These are phyloP conservation scores for Cercospora zeae-maydis DNA, from an alignment of 2,329 filamentous ascomycete genomes.

Conservation along the genomic window DNA sequence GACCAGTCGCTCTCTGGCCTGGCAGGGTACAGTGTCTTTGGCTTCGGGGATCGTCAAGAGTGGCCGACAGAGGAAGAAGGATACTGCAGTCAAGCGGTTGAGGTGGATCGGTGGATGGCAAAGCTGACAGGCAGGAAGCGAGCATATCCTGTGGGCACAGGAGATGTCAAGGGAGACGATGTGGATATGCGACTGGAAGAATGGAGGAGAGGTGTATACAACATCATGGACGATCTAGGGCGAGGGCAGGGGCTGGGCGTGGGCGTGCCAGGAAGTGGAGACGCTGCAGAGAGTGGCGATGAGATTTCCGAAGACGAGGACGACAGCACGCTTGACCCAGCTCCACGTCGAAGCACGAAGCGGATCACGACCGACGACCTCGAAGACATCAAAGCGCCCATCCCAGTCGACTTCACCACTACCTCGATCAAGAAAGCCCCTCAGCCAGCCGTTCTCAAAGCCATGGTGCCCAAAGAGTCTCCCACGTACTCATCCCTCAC, in stretches of 20 bases:
- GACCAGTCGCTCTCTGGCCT: slow-evolving; percentile 74
- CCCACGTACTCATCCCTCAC: slow-evolving; percentile 86
- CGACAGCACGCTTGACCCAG: slow-evolving; percentile 37
- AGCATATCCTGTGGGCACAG: slow-evolving; percentile 84
- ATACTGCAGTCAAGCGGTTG: slow-evolving; percentile 87
- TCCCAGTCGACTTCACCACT: slow-evolving; percentile 85
- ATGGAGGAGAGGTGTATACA: slow-evolving; percentile 72
- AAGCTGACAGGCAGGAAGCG: slow-evolving; percentile 81
- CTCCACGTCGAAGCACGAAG: slow-evolving; percentile 39
- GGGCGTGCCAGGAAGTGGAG: slow-evolving; percentile 75
- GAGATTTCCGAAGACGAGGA: slow-evolving; percentile 59
- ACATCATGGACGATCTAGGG: slow-evolving; percentile 61
- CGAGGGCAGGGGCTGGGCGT: slow-evolving; percentile 55
- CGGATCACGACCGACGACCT: slow-evolving; percentile 62
- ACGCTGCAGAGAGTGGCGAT: slow-evolving; percentile 78
- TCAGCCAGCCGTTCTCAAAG: slow-evolving; percentile 58
- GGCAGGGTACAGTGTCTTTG: slow-evolving; percentile 88
- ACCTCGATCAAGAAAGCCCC: slow-evolving; percentile 53
- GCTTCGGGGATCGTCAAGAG: slow-evolving; percentile 83
- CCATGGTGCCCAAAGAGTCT: slow-evolving; percentile 90
- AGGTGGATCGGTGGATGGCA: slow-evolving; percentile 96
- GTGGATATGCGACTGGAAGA: slow-evolving; percentile 64
- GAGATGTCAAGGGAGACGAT: slow-evolving; percentile 68
- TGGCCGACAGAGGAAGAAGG: slow-evolving; percentile 90
- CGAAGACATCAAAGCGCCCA: slow-evolving; percentile 67